Base-by-base conservation (phyloP, 768 basidiomycete genomes). In the Tephrocybe sp. region DNA sequence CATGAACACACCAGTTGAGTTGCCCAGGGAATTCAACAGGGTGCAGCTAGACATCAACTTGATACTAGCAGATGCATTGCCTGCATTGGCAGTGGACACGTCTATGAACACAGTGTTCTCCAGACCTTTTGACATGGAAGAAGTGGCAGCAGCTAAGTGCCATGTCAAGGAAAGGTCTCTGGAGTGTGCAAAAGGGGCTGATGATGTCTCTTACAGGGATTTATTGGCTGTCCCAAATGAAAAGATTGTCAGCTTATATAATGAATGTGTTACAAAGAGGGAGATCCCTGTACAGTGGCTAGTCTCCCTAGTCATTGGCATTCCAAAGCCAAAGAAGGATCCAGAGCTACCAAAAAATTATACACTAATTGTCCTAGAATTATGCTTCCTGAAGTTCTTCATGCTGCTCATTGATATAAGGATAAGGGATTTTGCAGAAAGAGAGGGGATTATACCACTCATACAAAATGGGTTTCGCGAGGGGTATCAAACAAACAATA, bases 401-500 rank as follows among this genome's bases (percentile, higher is more conserved):
- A 62, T 60, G 5, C 54, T 62, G 5, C 49, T 64, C 9, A 60
- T 64, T 15, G 53, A 60, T 15, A 41, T 19, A 24, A 47, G 59
- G 12, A 44, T 62, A 12, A 52, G 47, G 12, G 51, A 41, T 12
- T 64, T 57, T 59, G 49, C 52, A 2, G 64, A 63, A 13, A 43
- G 32, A 3, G 19, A 38, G 1, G 32, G 45, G 2, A 24, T 51
- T 1, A 35, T 51, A 18, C 49, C 49, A 1, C 15, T 16, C 4
- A 57, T 60, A 1, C 68, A 70, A 49, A 68, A 66, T 47, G 64
- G 68, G 0, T 69, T 67, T 36, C 40, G 66, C 1, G 32, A 35
- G 18, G 54, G 55, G 1, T 57, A 49, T 28, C 54, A 61, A 1
- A 66, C 64, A 8, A 58, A 56, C 22, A 39, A 49, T 32, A 49